A percentile compares a stretch with the other conserved stretches of the same genome.
phyloP scores from a whole-genome alignment of 2,329 filamentous ascomycete species.

The Onygena corvina region DNA sequence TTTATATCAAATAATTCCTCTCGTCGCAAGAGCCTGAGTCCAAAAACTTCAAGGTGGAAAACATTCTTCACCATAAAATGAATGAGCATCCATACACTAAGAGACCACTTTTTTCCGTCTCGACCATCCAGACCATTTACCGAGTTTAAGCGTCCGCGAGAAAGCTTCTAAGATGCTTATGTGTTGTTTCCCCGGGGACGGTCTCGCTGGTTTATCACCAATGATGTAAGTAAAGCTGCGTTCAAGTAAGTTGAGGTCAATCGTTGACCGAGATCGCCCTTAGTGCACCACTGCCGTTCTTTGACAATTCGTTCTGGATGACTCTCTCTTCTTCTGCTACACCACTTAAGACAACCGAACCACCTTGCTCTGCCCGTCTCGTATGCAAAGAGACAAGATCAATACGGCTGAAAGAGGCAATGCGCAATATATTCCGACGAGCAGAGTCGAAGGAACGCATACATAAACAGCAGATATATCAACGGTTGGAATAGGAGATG shows the following conservation, averaged over 20 bases:
- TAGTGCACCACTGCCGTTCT: not conserved
- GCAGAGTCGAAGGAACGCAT: not conserved
- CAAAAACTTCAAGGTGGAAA: too few relatives aligned
- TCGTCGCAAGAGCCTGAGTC: too few relatives aligned
- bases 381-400: not conserved
- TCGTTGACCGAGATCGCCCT: not conserved
- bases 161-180: not conserved
- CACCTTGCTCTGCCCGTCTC: not conserved
- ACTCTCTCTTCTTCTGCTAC: not conserved
- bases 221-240: slow-evolving; percentile 2
- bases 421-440: not conserved
- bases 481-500: not conserved
- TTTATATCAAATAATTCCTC: too few relatives aligned
- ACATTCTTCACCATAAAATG: too few relatives aligned
- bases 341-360: not conserved
- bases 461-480: not conserved
- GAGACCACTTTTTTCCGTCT: too few relatives aligned
- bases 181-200: not conserved
- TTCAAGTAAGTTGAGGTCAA: not conserved
- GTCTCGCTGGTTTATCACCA: not conserved
- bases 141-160: not conserved
- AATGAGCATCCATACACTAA: too few relatives aligned
- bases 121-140: not conserved
- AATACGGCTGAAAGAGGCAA: not conserved
- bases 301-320: not conserved